Evolutionary conservation across 106 monocot species (phyloP).

Genomic region (Dendrobium catenatum): DNA sequence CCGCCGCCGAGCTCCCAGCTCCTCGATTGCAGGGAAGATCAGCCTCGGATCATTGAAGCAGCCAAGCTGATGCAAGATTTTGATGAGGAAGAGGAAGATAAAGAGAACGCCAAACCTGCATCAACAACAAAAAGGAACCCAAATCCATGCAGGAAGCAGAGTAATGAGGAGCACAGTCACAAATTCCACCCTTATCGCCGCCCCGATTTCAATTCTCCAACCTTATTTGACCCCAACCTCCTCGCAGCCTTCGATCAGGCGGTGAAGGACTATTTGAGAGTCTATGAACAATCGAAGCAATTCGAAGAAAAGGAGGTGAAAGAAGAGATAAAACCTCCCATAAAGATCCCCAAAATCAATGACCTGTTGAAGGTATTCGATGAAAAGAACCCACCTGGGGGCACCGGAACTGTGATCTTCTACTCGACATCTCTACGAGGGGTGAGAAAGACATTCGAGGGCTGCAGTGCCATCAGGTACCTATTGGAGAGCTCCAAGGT

Average conservation of each 20-base stretch:
- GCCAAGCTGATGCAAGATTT: neutral
- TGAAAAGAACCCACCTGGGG: conserved; percentile 40
- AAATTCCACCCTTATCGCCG: conserved; percentile 11
- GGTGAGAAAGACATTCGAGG: conserved; percentile 72
- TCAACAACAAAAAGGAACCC: no score
- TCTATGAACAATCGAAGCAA: neutral
- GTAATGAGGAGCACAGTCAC: neutral
- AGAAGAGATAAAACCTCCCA: no score
- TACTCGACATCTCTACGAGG: conserved; percentile 70
- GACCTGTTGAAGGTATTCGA: conserved; percentile 32
- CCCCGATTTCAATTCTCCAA: conserved; percentile 25
- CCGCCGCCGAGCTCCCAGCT: conserved; percentile 6
- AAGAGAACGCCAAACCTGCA: conserved; percentile 12
- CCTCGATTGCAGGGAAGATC: neutral
- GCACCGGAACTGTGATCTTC: conserved; percentile 30
- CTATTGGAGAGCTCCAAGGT: conserved; percentile 38
- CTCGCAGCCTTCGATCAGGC: conserved; percentile 34
- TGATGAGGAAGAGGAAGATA: conserved; percentile 13
- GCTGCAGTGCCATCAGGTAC: conserved; percentile 42
- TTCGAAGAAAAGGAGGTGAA: conserved; percentile 4
- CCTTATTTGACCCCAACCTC: conserved; percentile 41
- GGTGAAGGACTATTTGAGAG: conserved; percentile 18
- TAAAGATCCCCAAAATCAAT: neutral
- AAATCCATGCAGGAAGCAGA: neutral
- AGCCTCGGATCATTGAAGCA: conserved; percentile 3